Evolutionary conservation across 352 stramenopile genomes (phyloP), one percentile per base, ranked within the genome.

Genomic region (Globisporangium radiosum): DNA sequence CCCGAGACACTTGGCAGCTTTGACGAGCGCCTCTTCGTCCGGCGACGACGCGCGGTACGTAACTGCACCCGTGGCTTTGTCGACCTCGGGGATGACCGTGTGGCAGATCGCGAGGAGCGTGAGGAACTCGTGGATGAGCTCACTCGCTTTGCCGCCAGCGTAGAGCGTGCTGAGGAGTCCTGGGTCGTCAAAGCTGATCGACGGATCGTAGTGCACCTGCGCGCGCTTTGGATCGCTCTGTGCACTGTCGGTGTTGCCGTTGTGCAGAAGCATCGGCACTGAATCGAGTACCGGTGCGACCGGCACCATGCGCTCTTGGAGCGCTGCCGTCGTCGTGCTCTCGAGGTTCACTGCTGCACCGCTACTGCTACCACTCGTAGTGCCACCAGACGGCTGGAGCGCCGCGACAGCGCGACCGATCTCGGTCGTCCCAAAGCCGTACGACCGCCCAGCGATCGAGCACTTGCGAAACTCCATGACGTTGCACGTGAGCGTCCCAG

Each of bases 401-500:
- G 45, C 45, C 5, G 78, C 78, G 4, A 92, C 82, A 0, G 76
- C 75, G 42, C 71, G 70, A n/a, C 79, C 84, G 14, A 89, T 88
- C 62, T 92, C 80, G 2, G 79, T 90, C 15, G 84, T 92, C 2
- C 87, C 87, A 38, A 87, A 85, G 39, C 90, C 90, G 57, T 96
- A 98, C 7, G 83, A n/a, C 13, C 36, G 13, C 3, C 51, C 51
- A 2, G 51, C 85, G 53, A 98, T 90, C 3, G 80, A 89, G 60
- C 91, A 97, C 62, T 95, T 94, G 49, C 91, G 85, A 63, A 98
- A 97, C 65, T 98, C 83, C 96, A 99, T 99, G n/a, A 98, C 75
- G 76, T 99, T 99, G 70, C 92, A 95, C 17, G 97, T 99, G 19
- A 99, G 78, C 39, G 97, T 99, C 14, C 97, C 97, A 1, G 97